Evolutionary conservation across 805 yeast species (phyloP), one percentile per base, ranked within the genome.

Genomic region (Saccharomycopsis fermentans): DNA sequence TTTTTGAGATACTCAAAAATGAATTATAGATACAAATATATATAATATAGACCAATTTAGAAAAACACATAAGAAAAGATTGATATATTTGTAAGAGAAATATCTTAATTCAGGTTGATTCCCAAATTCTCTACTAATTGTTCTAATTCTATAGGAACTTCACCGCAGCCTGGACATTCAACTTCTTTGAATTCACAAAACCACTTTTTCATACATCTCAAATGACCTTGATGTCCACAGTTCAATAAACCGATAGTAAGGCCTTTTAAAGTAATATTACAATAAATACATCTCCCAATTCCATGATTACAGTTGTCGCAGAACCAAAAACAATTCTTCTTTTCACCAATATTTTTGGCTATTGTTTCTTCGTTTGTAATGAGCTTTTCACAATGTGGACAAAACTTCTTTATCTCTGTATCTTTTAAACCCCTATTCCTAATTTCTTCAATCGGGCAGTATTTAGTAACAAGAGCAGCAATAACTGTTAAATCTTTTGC

Each of bases 141-240:
- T 14, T 52, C 54, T 51, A 57, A 39, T 47, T 57, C 62, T n/a
- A 17, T 17, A 16, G 57, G 55, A 17, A 56, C 53, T 50, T 61
- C 63, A 5, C 63, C 62, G 34, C 63, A 61, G 2, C 82, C 83
- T 0, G 97, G 97, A 68, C 98, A 91, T 58, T 81, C 88, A 2
- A 71, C 66, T 74, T 85, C 83, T 16, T 73, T 75, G 40, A 80
- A 84, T 1, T 78, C 82, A 21, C 83, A 68, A 65, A 87, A 83
- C 97, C 97, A 92, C 39, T 79, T 77, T 60, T 77, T 76, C 66
- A 90, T 73, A 73, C 98, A 92, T 2, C 83, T 84, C 66, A 82
- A 82, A 71, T 92, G 98, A 0, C 92, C 90, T 58, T 83, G 76
- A 70, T 92, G 98, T 0, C 97, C 97, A 73, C 98, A 92, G 27